phyloP scores from a whole-genome alignment of 1,284 basidiomycete genomes.

The Ceratobasidium sp. region DNA sequence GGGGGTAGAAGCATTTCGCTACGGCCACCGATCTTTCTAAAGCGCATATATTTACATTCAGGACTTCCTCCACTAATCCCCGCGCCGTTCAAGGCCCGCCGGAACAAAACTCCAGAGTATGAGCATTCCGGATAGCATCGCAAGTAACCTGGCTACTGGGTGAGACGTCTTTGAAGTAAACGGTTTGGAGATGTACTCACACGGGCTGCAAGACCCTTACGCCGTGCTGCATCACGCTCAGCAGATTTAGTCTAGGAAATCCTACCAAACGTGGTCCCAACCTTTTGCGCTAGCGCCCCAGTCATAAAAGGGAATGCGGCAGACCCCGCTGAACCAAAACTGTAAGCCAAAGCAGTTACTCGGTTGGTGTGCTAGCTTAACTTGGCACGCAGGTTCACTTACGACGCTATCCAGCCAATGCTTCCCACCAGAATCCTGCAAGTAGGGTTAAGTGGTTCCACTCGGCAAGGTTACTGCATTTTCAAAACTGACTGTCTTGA shows the following conservation, averaged over 20 bases:
- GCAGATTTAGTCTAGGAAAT: too few species aligned
- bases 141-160: background rate
- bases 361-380: background rate
- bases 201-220: constrained; percentile 18
- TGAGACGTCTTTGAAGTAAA: background rate
- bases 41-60: too few species aligned
- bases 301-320: constrained; percentile 49
- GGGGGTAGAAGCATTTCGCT: too few species aligned
- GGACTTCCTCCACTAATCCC: background rate
- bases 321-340: constrained; percentile 48
- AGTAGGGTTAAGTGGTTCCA: background rate
- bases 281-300: constrained; percentile 38
- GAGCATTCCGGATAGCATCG: background rate
- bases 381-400: background rate
- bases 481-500: constrained; percentile 45
- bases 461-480: background rate
- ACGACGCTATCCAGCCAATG: constrained; percentile 49
- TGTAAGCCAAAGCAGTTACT: constrained; percentile 1
- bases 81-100: background rate
- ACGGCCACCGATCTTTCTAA: too few species aligned
- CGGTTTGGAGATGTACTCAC: background rate
- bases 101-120: constrained; percentile 20
- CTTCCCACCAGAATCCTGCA: constrained; percentile 47
- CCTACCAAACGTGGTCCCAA: background rate
- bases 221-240: background rate